Percentiles rank a stretch among this genome's conserved stretches.
phyloP scores from a whole-genome alignment of 1,284 basidiomycete species.

The Puccinia triticina region DNA sequence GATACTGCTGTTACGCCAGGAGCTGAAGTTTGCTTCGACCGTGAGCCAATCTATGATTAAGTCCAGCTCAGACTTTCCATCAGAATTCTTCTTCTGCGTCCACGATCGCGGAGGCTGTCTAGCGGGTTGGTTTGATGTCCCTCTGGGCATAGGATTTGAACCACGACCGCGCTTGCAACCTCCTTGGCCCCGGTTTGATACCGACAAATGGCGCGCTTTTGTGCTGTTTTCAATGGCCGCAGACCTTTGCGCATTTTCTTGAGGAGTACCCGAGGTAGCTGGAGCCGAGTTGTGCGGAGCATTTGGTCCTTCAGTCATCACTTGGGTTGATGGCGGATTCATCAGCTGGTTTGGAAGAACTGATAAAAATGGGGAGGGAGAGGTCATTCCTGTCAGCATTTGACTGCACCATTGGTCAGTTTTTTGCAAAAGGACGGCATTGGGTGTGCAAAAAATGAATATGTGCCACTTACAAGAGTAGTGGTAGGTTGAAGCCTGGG shows the following conservation, averaged over 20 bases:
- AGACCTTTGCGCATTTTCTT: too few species aligned
- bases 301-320: too few species aligned
- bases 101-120: background rate
- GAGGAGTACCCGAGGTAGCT: too few species aligned
- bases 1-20: background rate
- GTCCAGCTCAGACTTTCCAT: conserved; percentile 4
- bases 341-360: background rate
- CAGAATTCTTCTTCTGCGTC: background rate
- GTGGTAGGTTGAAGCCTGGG: background rate
- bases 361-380: background rate
- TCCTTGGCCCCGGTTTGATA: background rate
- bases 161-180: background rate
- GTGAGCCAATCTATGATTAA: conserved; percentile 2
- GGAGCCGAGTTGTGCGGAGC: too few species aligned
- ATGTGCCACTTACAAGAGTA: background rate
- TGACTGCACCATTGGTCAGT: background rate
- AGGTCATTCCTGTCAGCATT: background rate
- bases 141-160: too few species aligned
- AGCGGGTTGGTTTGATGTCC: too few species aligned
- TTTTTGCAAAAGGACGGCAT: too few species aligned
- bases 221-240: too few species aligned
- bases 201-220: too few species aligned
- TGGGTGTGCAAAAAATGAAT: too few species aligned
- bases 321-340: background rate
- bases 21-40: background rate